Conservation (phyloP, 129 eudicot species). For the Rutidosis leptorrhynchoides region DNA sequence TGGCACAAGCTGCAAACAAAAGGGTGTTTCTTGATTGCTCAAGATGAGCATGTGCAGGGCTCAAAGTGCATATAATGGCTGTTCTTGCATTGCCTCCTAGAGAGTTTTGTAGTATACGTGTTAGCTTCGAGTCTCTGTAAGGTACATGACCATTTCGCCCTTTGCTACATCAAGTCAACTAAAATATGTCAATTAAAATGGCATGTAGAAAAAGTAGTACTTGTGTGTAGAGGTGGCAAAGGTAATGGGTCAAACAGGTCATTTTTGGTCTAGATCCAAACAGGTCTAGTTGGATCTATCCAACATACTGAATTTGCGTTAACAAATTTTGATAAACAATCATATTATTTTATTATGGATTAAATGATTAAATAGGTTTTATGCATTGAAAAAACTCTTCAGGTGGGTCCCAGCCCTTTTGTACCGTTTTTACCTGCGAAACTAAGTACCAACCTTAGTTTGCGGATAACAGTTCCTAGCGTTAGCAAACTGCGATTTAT, state of each 20-base stretch:
- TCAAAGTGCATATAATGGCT: slow-evolving; percentile 88
- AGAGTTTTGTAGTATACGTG: slow-evolving; percentile 87
- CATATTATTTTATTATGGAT: too few species aligned
- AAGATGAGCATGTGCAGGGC: slow-evolving; percentile 82
- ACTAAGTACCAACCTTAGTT: slow-evolving; percentile 32
- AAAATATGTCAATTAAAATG: not conserved
- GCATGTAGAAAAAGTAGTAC: not conserved
- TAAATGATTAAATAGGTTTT: too few species aligned
- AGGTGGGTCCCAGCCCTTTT: too few species aligned
- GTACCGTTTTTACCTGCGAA: too few species aligned
- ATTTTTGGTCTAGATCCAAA: not conserved
- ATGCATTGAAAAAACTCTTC: too few species aligned
- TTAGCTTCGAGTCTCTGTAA: slow-evolving; percentile 92
- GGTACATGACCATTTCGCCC: slow-evolving; percentile 75
- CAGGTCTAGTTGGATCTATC: not conserved
- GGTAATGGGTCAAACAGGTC: not conserved
- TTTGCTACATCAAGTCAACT: slow-evolving; percentile 51
- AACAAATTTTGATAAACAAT: not conserved
- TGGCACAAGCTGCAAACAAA: slow-evolving; percentile 82
- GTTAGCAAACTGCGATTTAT: slow-evolving; percentile 43
- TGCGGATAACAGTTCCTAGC: slow-evolving; percentile 41
- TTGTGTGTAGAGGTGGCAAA: not conserved
- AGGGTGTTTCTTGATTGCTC: slow-evolving; percentile 98
- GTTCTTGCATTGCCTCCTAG: slow-evolving; percentile 96
- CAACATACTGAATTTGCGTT: not conserved